phyloP scores from a whole-genome alignment of 345 rosid species.

The Acer yangbiense region DNA sequence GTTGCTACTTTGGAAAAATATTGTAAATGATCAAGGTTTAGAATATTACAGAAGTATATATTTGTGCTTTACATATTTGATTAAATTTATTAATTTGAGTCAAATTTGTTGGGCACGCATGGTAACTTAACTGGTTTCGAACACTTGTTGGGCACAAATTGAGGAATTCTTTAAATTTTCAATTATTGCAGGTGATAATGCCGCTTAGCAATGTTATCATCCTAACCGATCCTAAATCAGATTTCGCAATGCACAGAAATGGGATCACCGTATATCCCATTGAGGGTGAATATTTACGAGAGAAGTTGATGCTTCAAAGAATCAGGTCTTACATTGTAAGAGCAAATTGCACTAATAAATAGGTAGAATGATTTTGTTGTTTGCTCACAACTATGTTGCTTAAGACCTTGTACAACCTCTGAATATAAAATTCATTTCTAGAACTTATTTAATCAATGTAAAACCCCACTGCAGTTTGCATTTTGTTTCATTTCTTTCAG shows the following conservation, averaged over 20 bases:
- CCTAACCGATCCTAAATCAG: slow-evolving; percentile 86
- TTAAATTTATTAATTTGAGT: neutral
- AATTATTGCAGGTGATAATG: slow-evolving; percentile 67
- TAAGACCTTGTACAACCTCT: neutral
- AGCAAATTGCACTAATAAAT: slow-evolving; percentile 51
- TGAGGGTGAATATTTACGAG: slow-evolving; percentile 79
- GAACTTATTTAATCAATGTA: neutral
- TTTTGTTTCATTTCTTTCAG: neutral
- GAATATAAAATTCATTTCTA: neutral
- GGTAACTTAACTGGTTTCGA: neutral
- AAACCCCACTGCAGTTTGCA: neutral
- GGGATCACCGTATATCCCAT: slow-evolving; percentile 65
- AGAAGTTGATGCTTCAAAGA: slow-evolving; percentile 96
- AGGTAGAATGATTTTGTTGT: slow-evolving; percentile 47
- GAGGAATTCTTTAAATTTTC: slow-evolving; percentile 1
- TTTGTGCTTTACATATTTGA: neutral
- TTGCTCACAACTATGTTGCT: neutral
- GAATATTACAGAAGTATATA: neutral
- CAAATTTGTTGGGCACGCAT: neutral
- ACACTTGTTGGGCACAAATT: neutral
- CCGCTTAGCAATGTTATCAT: slow-evolving; percentile 68
- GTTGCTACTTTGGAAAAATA: neutral
- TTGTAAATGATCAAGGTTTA: neutral
- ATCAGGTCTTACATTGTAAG: slow-evolving; percentile 99
- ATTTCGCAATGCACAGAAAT: slow-evolving; percentile 51